Percentiles rank a stretch among this genome's conserved stretches.
Evolutionary conservation across 2,329 filamentous ascomycete genomes (phyloP).

Genomic region (Fusarium mundagurra): DNA sequence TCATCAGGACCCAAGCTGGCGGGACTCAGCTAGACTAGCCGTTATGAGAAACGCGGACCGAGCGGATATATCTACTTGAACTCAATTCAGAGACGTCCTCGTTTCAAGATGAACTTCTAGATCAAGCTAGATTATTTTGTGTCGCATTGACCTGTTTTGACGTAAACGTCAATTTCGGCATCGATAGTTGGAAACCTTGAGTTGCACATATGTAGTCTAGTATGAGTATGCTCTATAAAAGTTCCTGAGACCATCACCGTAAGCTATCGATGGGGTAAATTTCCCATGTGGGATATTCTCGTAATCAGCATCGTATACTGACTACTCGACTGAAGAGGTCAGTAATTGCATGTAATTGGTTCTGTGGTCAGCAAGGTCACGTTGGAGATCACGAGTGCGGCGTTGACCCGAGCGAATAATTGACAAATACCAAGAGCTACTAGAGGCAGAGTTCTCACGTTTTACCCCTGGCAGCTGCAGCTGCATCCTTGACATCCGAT

Average conservation of each 20-base stretch:
- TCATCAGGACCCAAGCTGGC: not conserved
- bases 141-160: not conserved
- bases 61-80: conserved; percentile 6
- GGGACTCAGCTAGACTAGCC: not conserved
- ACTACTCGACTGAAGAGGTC: not conserved
- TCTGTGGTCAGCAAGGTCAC: not conserved
- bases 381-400: not conserved
- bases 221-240: not conserved
- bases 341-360: not conserved
- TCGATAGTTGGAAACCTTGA: not conserved
- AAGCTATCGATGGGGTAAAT: not conserved
- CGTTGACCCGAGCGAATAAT: conserved; percentile 9
- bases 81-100: not conserved
- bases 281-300: not conserved
- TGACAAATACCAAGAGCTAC: conserved; percentile 1
- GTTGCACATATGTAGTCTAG: not conserved
- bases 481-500: conserved; percentile 3
- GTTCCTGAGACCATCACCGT: not conserved
- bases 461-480: conserved; percentile 12
- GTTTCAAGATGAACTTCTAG: conserved; percentile 8
- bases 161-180: not conserved
- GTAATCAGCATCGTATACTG: not conserved
- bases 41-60: not conserved
- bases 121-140: conserved; percentile 2
- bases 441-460: not conserved